Conservation (phyloP, 2,329 filamentous ascomycete genomes). For the Talaromyces piceae region DNA sequence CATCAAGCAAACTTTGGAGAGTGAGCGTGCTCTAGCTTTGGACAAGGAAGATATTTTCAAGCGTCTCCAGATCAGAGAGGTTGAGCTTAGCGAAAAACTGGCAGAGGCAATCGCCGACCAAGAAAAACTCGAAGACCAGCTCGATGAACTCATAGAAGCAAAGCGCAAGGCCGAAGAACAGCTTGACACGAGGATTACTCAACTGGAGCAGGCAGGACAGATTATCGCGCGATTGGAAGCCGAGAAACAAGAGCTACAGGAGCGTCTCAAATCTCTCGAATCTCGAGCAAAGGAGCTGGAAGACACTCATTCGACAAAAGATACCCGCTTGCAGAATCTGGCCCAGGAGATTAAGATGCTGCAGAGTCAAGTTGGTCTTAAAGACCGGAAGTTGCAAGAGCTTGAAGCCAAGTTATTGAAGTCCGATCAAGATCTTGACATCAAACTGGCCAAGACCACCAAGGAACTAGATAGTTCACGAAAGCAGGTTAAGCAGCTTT, state of each 20-base stretch:
- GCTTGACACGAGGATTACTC: slow-evolving; percentile 66
- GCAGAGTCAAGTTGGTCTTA: slow-evolving; percentile 78
- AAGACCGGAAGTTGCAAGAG: slow-evolving; percentile 83
- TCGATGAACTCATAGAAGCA: slow-evolving; percentile 79
- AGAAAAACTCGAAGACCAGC: slow-evolving; percentile 84
- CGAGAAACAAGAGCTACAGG: slow-evolving; percentile 70
- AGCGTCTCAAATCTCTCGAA: slow-evolving; percentile 63
- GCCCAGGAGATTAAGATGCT: slow-evolving; percentile 84
- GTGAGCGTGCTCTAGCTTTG: slow-evolving; percentile 85
- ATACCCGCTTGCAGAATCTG: slow-evolving; percentile 66
- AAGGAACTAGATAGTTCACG: slow-evolving; percentile 73
- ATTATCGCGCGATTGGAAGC: slow-evolving; percentile 80
- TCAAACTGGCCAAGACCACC: slow-evolving; percentile 68
- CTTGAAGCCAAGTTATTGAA: slow-evolving; percentile 77
- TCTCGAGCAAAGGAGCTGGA: slow-evolving; percentile 63
- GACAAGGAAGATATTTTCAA: slow-evolving; percentile 99
- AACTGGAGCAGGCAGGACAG: slow-evolving; percentile 84
- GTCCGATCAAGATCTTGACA: slow-evolving; percentile 78
- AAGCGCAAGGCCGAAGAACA: slow-evolving; percentile 86
- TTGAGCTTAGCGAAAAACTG: slow-evolving; percentile 87
- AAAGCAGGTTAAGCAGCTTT: slow-evolving; percentile 65
- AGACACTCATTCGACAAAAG: slow-evolving; percentile 62
- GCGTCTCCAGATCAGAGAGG: slow-evolving; percentile 83
- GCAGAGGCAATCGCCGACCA: slow-evolving; percentile 88
- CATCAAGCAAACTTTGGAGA: slow-evolving; percentile 90